Evolutionary conservation across 1,284 basidiomycete genomes (phyloP), one percentile per base, ranked within the genome.

Genomic region (Sporisorium scitamineum): DNA sequence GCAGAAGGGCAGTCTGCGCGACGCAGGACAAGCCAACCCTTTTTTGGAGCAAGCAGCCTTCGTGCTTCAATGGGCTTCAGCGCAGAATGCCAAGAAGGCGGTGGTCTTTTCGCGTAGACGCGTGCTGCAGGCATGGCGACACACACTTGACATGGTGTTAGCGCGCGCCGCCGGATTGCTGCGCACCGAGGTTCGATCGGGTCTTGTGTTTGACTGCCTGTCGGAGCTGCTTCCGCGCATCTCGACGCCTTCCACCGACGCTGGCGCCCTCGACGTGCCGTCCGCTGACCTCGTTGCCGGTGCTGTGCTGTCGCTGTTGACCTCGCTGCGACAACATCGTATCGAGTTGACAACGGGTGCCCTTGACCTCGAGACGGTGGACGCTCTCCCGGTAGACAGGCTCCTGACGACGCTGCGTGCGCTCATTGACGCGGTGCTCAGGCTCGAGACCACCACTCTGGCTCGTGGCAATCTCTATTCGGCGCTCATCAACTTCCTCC

Each of bases 391-490:
- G 16, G 59, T 73, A 0, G 95, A 97, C 80, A 89, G 94, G 34
- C 87, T 98, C 8, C 90, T 90, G 61, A 86, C 89, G 1, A 90
- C 95, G 37, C 88, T 97, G n/a, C 90, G 91, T 34, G 90, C 89
- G 70, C 88, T 95, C 27, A 83, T 97, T 62, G 91, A 94, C 66
- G 92, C 91, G 45, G 89, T 95, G 54, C 83, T 93, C 57, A 90
- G 92, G 67, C 91, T 90, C 59, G 92, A 92, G 61, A 92, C 91
- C 5, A 89, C 92, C n/a, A 93, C 95, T 79, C 88, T 93, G 54
- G 92, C 95, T n/a, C 91, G 95, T n/a, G 95, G 95, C 13, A 97
- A 98, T 84, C 88, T 98, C n/a, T 98, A 97, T 85, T 93, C 94
- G 8, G 89, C 93, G 2, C 88, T 97, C 60, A 90, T 94, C 86